Evolutionary conservation across 169 alveolate species (phyloP).

Genomic region (Cryptosporidium tyzzeri): DNA sequence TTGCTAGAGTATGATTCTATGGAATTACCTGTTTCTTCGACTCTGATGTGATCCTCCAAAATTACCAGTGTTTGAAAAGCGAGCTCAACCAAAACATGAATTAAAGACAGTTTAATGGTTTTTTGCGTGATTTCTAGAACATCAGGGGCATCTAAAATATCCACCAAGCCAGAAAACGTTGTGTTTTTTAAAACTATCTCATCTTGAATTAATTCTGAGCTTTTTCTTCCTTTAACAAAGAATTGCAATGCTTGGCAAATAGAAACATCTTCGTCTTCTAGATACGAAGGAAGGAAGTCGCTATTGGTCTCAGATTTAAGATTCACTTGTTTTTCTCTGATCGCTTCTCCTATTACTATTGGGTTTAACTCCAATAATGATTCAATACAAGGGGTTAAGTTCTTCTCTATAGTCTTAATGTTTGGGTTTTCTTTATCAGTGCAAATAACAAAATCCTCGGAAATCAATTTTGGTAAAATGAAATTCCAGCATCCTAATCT

Average conservation of each 20-base stretch:
- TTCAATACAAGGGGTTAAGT: constrained; percentile 49
- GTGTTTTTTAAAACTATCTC: constrained; percentile 36
- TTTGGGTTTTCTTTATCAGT: constrained; percentile 30
- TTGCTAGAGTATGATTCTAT: background rate
- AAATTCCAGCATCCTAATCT: constrained; percentile 72
- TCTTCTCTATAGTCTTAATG: constrained; percentile 42
- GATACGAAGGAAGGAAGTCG: constrained; percentile 44
- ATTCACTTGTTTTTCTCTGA: constrained; percentile 18
- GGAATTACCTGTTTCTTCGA: background rate
- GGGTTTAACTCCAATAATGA: constrained; percentile 48
- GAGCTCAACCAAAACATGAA: constrained; percentile 44
- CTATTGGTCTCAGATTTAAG: constrained; percentile 9
- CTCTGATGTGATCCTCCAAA: constrained; percentile 3
- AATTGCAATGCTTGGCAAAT: constrained; percentile 28
- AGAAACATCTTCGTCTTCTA: constrained; percentile 40
- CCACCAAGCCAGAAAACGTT: constrained; percentile 23
- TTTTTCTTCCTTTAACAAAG: background rate
- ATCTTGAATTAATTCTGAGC: constrained; percentile 13
- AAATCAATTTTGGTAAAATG: constrained; percentile 48
- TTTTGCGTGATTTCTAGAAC: background rate
- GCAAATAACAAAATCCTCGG: constrained; percentile 53
- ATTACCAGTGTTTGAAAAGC: constrained; percentile 39
- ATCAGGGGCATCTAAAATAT: constrained; percentile 6
- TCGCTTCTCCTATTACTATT: constrained; percentile 46
- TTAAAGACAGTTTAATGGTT: constrained; percentile 19